Evolutionary conservation across 2,329 filamentous ascomycete species (phyloP), one percentile per base, ranked within the genome.

Genomic region (Hortaea sp.): DNA sequence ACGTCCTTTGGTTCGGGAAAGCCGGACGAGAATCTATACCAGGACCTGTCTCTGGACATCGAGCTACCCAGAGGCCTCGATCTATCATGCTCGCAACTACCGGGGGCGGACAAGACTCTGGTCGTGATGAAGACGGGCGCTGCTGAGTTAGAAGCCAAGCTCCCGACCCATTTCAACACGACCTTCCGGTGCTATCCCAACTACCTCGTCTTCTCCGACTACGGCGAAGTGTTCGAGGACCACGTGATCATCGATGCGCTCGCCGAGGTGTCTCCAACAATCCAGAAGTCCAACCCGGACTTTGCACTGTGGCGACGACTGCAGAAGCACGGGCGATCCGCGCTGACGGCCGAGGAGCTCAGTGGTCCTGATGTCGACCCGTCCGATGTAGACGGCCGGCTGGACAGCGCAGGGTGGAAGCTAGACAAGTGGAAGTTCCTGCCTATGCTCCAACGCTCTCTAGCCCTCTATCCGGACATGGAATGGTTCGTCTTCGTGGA

Each of bases 71-170:
- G 32, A 9, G 32, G n/a, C 40, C 12, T 10, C 40, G 9, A n/a
- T n/a, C 32, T 40, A 40, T 4, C 38, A 12, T 40, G 38, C 13
- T 12, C 9, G 10, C 7, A 27, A 9, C 20, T 40, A 27, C n/a
- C 11, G 9, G 38, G 38, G 10, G 49, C 50, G 20, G 51, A 52
- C 12, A 50, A 79, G 51, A 62, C 80, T 43, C 72, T 80, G 55
- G 68, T 81, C 27, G 64, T 79, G 37, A 63, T 82, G 48, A 76
- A 77, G 56, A 81, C 78, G 0, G 78, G 77, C 42, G 76, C 77
- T 9, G 76, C 75, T 9, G 77, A 81, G 54, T 68, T 76, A 2
- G 65, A 69, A 48, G 67, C 73, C 29, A 78, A 79, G 57, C 69
- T 81, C 4, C 75, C 76, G 2, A 63, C 71, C 5, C 77, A 80